Evolutionary conservation across 805 yeast species (phyloP).

Genomic region (Metschnikowia gruessii): DNA sequence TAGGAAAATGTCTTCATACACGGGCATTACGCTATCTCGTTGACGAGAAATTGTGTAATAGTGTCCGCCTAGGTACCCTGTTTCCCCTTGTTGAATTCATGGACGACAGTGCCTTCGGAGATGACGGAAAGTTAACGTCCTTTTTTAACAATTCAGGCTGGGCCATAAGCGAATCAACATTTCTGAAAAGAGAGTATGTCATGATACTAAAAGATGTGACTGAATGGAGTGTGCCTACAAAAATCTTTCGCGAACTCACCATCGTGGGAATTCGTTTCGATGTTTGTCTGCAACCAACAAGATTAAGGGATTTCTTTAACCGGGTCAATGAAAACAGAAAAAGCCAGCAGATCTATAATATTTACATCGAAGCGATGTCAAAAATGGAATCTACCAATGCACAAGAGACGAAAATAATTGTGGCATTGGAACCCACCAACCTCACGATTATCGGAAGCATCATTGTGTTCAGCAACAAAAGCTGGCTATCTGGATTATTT

Average conservation of each 20-base stretch:
- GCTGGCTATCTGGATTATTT: slow-evolving; percentile 44
- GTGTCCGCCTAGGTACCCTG: slow-evolving; percentile 41
- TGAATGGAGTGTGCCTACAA: slow-evolving; percentile 53
- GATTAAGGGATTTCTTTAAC: slow-evolving; percentile 41
- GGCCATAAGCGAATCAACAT: slow-evolving; percentile 24
- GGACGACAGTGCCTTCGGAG: slow-evolving; percentile 21
- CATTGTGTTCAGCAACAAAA: slow-evolving; percentile 45
- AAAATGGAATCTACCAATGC: slow-evolving; percentile 27
- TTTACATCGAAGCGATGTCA: slow-evolving; percentile 40
- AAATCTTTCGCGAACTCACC: slow-evolving; percentile 52
- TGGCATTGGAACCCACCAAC: slow-evolving; percentile 52
- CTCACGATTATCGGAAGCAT: slow-evolving; percentile 53
- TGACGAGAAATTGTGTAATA: slow-evolving; percentile 41
- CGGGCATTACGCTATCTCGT: slow-evolving; percentile 50
- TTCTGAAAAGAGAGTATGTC: slow-evolving; percentile 27
- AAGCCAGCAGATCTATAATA: slow-evolving; percentile 23
- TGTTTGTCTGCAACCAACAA: slow-evolving; percentile 44
- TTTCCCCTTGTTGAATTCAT: slow-evolving; percentile 47
- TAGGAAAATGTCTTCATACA: slow-evolving; percentile 52
- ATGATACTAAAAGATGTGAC: slow-evolving; percentile 42
- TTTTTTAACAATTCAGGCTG: slow-evolving; percentile 44
- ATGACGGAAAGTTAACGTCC: slow-evolving; percentile 24
- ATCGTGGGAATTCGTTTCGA: slow-evolving; percentile 58
- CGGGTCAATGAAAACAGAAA: slow-evolving; percentile 17
- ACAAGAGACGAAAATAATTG: slow-evolving; percentile 44